A percentile compares a stretch with the other conserved stretches of the same genome.
Evolutionary conservation across 768 basidiomycete species (phyloP).

Genomic region (Dacryopinax spathularia): DNA sequence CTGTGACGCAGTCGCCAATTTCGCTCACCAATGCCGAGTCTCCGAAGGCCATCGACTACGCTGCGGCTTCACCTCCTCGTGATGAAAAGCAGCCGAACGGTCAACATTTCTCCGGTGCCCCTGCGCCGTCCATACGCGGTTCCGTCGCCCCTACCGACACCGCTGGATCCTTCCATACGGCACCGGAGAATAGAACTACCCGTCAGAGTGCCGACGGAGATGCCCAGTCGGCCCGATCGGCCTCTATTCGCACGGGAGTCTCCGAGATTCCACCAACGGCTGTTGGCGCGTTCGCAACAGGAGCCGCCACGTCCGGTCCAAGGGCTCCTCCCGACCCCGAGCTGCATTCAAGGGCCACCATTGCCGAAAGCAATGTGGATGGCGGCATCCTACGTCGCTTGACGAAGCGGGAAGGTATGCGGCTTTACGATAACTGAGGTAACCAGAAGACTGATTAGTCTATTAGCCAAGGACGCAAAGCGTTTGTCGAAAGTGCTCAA

Average conservation of each 20-base stretch:
- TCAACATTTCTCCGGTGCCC: neutral
- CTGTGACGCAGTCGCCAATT: neutral
- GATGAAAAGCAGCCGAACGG: neutral
- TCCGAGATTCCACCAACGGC: neutral
- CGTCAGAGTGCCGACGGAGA: neutral
- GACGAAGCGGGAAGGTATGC: neutral
- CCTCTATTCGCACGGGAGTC: neutral
- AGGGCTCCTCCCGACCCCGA: neutral
- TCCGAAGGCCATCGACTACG: neutral
- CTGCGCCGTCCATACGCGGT: neutral
- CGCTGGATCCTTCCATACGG: neutral
- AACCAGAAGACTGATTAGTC: neutral
- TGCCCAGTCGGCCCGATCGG: neutral
- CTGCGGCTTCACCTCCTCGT: neutral
- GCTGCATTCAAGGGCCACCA: neutral
- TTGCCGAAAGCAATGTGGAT: neutral
- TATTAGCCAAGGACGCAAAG: constrained; percentile 44
- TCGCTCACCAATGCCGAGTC: neutral
- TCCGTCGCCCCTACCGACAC: neutral
- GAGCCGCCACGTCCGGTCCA: neutral
- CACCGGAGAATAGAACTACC: neutral
- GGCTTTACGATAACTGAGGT: neutral
- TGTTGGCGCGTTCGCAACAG: neutral
- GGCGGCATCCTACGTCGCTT: neutral
- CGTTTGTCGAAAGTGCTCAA: constrained; percentile 55